phyloP scores from a whole-genome alignment of 805 yeast genomes.

The Nakazawaea pomicola region DNA sequence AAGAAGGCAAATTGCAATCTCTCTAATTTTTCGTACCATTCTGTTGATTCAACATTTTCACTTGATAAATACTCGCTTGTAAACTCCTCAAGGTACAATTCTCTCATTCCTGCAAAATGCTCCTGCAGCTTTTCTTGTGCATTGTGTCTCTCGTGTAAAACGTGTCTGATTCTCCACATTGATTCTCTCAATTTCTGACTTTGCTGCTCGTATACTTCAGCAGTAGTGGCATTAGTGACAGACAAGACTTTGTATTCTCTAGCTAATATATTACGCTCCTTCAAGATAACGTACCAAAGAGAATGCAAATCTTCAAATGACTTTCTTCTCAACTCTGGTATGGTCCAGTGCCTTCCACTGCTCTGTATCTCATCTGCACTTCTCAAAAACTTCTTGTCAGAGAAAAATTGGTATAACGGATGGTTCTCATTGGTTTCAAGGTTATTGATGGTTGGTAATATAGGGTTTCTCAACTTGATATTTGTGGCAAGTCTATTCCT shows the following conservation, averaged over 20 bases:
- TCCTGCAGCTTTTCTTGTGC: slow-evolving; percentile 57
- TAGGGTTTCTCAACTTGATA: slow-evolving; percentile 68
- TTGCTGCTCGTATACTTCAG: slow-evolving; percentile 22
- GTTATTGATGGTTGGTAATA: slow-evolving; percentile 75
- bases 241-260: slow-evolving; percentile 53
- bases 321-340: slow-evolving; percentile 86
- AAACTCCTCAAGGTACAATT: slow-evolving; percentile 52
- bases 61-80: slow-evolving; percentile 49
- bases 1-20: slow-evolving; percentile 79
- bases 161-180: slow-evolving; percentile 81
- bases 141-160: slow-evolving; percentile 77
- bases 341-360: slow-evolving; percentile 75
- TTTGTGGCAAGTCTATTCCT: slow-evolving; percentile 40
- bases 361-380: slow-evolving; percentile 45
- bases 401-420: slow-evolving; percentile 93
- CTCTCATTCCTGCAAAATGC: slow-evolving; percentile 38
- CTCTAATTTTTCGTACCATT: slow-evolving; percentile 62
- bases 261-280: slow-evolving; percentile 73
- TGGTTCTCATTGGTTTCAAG: slow-evolving; percentile 75
- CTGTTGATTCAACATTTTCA: slow-evolving; percentile 48
- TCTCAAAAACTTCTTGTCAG: slow-evolving; percentile 57
- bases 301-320: slow-evolving; percentile 88
- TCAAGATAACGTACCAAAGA: slow-evolving; percentile 83
- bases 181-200: slow-evolving; percentile 48
- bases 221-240: slow-evolving; percentile 21